These are phyloP conservation scores for Pleurozium schreberi DNA, from an alignment of 225 moss, liverwort and hornwort species.

Conservation along the genomic window DNA sequence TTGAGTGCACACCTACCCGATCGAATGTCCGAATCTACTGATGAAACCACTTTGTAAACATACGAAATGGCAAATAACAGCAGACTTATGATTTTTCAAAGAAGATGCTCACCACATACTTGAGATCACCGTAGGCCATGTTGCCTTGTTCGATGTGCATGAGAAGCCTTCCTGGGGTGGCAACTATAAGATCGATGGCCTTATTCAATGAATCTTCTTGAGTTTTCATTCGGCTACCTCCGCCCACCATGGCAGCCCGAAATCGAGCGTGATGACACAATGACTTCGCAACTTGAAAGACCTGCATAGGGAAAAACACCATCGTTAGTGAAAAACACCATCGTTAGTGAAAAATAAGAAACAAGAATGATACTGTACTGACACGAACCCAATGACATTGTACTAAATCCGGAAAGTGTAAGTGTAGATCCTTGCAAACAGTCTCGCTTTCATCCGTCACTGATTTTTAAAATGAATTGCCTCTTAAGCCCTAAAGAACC, in stretches of 20 bases:
- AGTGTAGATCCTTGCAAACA: neutral
- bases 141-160: conserved; percentile 94
- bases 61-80: neutral
- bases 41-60: neutral
- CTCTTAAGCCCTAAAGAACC: neutral
- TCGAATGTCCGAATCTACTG: neutral
- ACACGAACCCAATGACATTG: neutral
- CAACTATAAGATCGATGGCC: conserved; percentile 85
- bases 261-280: conserved; percentile 96
- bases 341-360: neutral
- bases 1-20: neutral
- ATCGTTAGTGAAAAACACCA: neutral
- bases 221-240: conserved; percentile 81
- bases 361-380: neutral
- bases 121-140: conserved; percentile 99
- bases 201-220: conserved; percentile 85
- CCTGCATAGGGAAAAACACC: conserved; percentile 26
- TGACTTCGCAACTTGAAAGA: conserved; percentile 91
- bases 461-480: neutral
- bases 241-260: conserved; percentile 96
- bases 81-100: neutral
- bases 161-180: conserved; percentile 89
- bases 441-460: neutral
- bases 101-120: conserved; percentile 96
- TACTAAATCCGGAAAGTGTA: neutral